These are phyloP conservation scores for Viridothelium virens DNA, from an alignment of 495 filamentous ascomycete species.

Conservation along the genomic window DNA sequence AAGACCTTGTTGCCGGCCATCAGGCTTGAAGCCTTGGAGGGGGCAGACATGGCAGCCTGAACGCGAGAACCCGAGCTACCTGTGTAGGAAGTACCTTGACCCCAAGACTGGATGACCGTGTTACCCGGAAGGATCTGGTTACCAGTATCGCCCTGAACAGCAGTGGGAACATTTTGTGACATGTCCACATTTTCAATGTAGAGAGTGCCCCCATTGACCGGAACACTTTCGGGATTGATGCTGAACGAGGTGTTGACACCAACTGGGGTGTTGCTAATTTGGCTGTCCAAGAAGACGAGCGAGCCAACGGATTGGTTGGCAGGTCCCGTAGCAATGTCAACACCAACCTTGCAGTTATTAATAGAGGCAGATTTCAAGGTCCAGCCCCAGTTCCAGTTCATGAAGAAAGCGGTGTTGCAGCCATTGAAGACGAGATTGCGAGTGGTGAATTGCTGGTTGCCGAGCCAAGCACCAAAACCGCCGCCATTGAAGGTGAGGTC, in stretches of 20 bases:
- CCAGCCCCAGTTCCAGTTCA: constrained; percentile 54
- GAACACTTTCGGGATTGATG: constrained; percentile 27
- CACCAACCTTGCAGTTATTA: constrained; percentile 50
- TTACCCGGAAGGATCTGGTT: constrained; percentile 51
- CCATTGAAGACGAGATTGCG: constrained; percentile 44
- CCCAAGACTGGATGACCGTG: constrained; percentile 45
- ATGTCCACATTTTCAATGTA: constrained; percentile 64
- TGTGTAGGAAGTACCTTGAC: constrained; percentile 47
- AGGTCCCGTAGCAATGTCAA: constrained; percentile 48
- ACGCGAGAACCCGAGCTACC: constrained; percentile 38
- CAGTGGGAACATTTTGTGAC: constrained; percentile 41
- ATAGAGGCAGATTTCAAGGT: constrained; percentile 39
- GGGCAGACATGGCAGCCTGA: constrained; percentile 33
- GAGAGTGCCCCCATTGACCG: constrained; percentile 44
- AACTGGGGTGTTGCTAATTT: constrained; percentile 30
- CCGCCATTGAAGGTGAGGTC: constrained; percentile 44
- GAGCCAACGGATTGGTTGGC: constrained; percentile 42
- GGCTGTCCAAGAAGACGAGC: constrained; percentile 36
- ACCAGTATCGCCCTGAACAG: constrained; percentile 46
- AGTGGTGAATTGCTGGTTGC: constrained; percentile 50
- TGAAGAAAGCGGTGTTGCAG: constrained; percentile 43
- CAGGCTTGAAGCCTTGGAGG: constrained; percentile 37
- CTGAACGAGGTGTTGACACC: constrained; percentile 34
- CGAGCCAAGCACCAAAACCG: constrained; percentile 42
- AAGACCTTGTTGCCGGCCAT: constrained; percentile 49